A percentile compares a stretch with the other conserved stretches of the same genome.
phyloP scores from a whole-genome alignment of 2,329 filamentous ascomycete genomes.

The Sclerotinia sclerotiorum region DNA sequence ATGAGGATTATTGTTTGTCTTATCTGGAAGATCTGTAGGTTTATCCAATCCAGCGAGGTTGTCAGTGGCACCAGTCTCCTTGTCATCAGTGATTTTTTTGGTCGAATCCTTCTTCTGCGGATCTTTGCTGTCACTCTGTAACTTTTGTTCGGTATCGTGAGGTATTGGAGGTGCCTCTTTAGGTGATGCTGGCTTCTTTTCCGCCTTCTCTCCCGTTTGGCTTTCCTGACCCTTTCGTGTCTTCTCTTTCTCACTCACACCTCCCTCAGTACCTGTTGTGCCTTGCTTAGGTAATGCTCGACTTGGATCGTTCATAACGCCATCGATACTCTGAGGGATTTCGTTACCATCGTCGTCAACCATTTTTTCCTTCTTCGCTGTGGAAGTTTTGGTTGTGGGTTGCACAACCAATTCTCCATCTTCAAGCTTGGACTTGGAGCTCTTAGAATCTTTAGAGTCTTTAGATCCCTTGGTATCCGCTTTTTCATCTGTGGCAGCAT shows the following conservation, averaged over 20 bases:
- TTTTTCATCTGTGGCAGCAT: slow-evolving; percentile 40
- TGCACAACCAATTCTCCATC: slow-evolving; percentile 41
- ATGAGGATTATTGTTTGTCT: slow-evolving; percentile 71
- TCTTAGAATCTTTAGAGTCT: slow-evolving; percentile 39
- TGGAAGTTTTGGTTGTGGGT: slow-evolving; percentile 50
- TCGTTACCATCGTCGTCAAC: slow-evolving; percentile 58
- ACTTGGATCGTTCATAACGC: slow-evolving; percentile 90
- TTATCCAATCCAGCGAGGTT: slow-evolving; percentile 63
- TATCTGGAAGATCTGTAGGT: slow-evolving; percentile 76
- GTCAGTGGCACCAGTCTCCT: slow-evolving; percentile 35
- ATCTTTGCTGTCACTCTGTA: slow-evolving; percentile 49
- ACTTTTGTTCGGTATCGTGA: slow-evolving; percentile 71
- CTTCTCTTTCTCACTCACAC: slow-evolving; percentile 84
- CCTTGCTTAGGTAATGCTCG: slow-evolving; percentile 75
- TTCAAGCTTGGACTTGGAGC: slow-evolving; percentile 39
- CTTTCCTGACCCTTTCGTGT: slow-evolving; percentile 67
- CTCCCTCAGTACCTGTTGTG: slow-evolving; percentile 84
- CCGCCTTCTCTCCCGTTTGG: slow-evolving; percentile 61
- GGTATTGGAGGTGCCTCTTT: slow-evolving; percentile 83
- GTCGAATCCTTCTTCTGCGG: slow-evolving; percentile 41
- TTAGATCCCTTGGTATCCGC: background rate
- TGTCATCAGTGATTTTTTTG: slow-evolving; percentile 42
- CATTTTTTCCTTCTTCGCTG: slow-evolving; percentile 40
- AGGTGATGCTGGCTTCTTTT: slow-evolving; percentile 78
- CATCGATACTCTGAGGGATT: slow-evolving; percentile 66